These are phyloP conservation scores for Paraphoma chrysanthemicola DNA, from an alignment of 2,329 filamentous ascomycete species.

Conservation along the genomic window DNA sequence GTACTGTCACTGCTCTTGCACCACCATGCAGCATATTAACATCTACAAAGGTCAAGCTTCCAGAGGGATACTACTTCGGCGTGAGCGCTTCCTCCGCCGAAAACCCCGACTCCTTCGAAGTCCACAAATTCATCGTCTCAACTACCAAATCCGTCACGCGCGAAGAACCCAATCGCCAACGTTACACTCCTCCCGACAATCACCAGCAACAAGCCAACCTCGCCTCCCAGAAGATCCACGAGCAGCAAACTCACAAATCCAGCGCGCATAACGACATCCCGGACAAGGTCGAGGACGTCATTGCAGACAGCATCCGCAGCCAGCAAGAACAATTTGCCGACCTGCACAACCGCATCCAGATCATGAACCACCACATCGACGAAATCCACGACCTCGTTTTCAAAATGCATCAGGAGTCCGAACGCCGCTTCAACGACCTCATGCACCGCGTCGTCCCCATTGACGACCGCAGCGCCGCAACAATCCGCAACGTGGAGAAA, in stretches of 20 bases:
- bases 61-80: slow-evolving; percentile 82
- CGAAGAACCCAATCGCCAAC: slow-evolving; percentile 40
- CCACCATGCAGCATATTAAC: slow-evolving; percentile 8
- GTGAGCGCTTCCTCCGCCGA: slow-evolving; percentile 88
- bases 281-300: slow-evolving; percentile 50
- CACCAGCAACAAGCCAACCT: slow-evolving; percentile 29
- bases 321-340: slow-evolving; percentile 75
- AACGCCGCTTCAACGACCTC: slow-evolving; percentile 65
- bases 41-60: slow-evolving; percentile 69
- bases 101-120: slow-evolving; percentile 91
- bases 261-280: slow-evolving; percentile 17
- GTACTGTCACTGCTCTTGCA: slow-evolving; percentile 1
- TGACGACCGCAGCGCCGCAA: slow-evolving; percentile 38
- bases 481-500: slow-evolving; percentile 59
- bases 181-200: slow-evolving; percentile 42
- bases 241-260: slow-evolving; percentile 24
- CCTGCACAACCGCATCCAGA: slow-evolving; percentile 82
- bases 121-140: slow-evolving; percentile 84
- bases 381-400: slow-evolving; percentile 67
- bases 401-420: slow-evolving; percentile 58
- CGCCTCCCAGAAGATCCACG: slow-evolving; percentile 37
- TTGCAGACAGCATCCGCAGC: slow-evolving; percentile 54
- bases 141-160: slow-evolving; percentile 51
- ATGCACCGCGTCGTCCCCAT: slow-evolving; percentile 38
- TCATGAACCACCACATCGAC: slow-evolving; percentile 71